Conservation (phyloP, 345 rosid genomes). For the Brassica cretica region DNA sequence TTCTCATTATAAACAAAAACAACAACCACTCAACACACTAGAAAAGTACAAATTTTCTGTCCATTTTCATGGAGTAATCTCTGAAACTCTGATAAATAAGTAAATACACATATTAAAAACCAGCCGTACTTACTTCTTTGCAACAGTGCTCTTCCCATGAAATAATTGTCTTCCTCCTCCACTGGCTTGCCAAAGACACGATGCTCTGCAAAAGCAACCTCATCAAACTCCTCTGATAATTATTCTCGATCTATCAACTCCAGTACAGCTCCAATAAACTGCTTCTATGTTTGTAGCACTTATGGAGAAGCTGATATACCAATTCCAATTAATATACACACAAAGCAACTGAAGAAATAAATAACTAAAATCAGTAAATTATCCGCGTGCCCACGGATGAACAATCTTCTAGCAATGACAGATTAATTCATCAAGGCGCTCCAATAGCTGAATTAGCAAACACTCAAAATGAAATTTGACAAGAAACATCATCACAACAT, state of each 20-base stretch:
- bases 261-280: conserved; percentile 68
- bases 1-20: too few relatives aligned
- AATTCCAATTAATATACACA: conserved; percentile 21
- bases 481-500: neutral
- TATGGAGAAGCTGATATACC: conserved; percentile 60
- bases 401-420: conserved; percentile 71
- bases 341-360: conserved; percentile 23
- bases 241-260: conserved; percentile 76
- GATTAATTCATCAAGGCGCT: conserved; percentile 57
- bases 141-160: conserved; percentile 33
- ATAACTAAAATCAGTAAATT: conserved; percentile 23
- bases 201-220: conserved; percentile 61
- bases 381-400: conserved; percentile 54
- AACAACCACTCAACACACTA: too few relatives aligned
- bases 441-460: conserved; percentile 12
- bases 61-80: neutral
- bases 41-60: too few relatives aligned
- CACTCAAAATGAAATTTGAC: neutral
- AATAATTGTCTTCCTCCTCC: conserved; percentile 44
- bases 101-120: neutral
- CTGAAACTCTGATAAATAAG: neutral
- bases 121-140: conserved; percentile 42
- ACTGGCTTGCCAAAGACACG: conserved; percentile 48
- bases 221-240: conserved; percentile 73
- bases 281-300: conserved; percentile 76